Conservation (phyloP, 805 yeast genomes). For the Cyberlindnera lachancei region DNA sequence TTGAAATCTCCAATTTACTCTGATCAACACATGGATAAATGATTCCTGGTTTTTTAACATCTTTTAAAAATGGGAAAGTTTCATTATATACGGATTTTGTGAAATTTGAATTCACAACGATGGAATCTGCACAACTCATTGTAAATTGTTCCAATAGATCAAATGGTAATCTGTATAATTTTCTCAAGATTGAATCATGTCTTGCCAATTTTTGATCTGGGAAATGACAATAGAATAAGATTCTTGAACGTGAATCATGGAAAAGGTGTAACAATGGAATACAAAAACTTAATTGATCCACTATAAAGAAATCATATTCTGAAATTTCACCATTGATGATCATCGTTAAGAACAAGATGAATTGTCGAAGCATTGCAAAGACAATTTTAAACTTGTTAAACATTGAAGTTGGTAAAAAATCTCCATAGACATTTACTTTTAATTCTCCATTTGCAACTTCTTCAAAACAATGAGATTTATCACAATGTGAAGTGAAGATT, state of each 20-base stretch:
- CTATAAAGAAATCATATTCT: slow-evolving; percentile 62
- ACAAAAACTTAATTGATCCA: slow-evolving; percentile 85
- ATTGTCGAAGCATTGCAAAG: slow-evolving; percentile 78
- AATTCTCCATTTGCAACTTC: slow-evolving; percentile 61
- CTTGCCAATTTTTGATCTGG: slow-evolving; percentile 80
- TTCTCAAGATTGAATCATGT: slow-evolving; percentile 47
- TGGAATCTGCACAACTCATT: slow-evolving; percentile 64
- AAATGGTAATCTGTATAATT: slow-evolving; percentile 71
- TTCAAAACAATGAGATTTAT: slow-evolving; percentile 79
- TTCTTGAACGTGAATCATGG: slow-evolving; percentile 37
- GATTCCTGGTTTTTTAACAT: slow-evolving; percentile 25
- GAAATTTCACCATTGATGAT: slow-evolving; percentile 35
- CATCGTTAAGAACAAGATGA: slow-evolving; percentile 51
- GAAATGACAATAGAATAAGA: slow-evolving; percentile 90
- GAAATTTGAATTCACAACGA: slow-evolving; percentile 84
- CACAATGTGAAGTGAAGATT: slow-evolving; percentile 88
- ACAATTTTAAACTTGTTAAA: slow-evolving; percentile 66
- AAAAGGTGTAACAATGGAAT: slow-evolving; percentile 56
- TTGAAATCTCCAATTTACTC: slow-evolving; percentile 23
- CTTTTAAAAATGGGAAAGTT: slow-evolving; percentile 44
- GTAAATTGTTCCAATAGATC: slow-evolving; percentile 79
- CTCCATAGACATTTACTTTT: slow-evolving; percentile 70
- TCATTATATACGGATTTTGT: slow-evolving; percentile 62
- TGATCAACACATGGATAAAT: slow-evolving; percentile 61
- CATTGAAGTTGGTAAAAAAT: slow-evolving; percentile 68